Percentiles rank a stretch among this genome's conserved stretches.
Evolutionary conservation across 2,329 filamentous ascomycete species (phyloP).

Genomic region (Fusarium ambrosium): DNA sequence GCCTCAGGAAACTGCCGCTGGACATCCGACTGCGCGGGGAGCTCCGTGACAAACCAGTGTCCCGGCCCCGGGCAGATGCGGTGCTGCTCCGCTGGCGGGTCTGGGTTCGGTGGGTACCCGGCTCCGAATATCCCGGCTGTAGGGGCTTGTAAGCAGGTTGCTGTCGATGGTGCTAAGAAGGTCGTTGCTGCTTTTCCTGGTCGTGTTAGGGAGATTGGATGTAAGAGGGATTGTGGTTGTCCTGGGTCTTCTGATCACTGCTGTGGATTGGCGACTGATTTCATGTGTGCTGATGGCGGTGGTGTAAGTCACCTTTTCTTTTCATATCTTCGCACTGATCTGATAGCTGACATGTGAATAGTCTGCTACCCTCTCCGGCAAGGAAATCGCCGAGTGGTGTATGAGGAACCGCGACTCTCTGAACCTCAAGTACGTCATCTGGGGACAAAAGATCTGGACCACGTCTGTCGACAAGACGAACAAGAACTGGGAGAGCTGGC

Average conservation of each 20-base stretch:
- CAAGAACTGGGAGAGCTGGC: constrained; percentile 58
- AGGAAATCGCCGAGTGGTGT: constrained; percentile 62
- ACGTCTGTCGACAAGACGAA: constrained; percentile 51
- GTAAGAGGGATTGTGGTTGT: constrained; percentile 51
- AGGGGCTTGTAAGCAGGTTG: constrained; percentile 53
- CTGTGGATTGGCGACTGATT: constrained; percentile 55
- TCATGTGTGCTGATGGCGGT: constrained; percentile 55
- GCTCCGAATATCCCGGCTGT: constrained; percentile 52
- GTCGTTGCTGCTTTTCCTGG: constrained; percentile 55
- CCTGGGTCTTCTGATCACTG: constrained; percentile 54
- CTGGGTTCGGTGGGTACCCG: constrained; percentile 53
- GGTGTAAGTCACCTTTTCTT: constrained; percentile 52
- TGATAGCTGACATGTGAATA: constrained; percentile 28
- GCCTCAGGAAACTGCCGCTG: constrained; percentile 55
- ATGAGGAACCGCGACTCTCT: constrained; percentile 59
- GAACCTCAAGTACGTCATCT: constrained; percentile 64
- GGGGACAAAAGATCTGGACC: constrained; percentile 64
- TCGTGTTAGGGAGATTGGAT: constrained; percentile 52
- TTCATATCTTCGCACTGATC: background rate
- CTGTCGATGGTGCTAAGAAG: constrained; percentile 52
- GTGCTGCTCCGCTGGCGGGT: constrained; percentile 53
- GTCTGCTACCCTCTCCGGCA: constrained; percentile 55
- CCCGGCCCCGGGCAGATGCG: constrained; percentile 56
- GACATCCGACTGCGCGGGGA: constrained; percentile 54
- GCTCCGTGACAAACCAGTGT: constrained; percentile 49